Percentiles rank a stretch among this genome's conserved stretches.
phyloP scores from a whole-genome alignment of 768 basidiomycete species.

The Amanita jacksonii region DNA sequence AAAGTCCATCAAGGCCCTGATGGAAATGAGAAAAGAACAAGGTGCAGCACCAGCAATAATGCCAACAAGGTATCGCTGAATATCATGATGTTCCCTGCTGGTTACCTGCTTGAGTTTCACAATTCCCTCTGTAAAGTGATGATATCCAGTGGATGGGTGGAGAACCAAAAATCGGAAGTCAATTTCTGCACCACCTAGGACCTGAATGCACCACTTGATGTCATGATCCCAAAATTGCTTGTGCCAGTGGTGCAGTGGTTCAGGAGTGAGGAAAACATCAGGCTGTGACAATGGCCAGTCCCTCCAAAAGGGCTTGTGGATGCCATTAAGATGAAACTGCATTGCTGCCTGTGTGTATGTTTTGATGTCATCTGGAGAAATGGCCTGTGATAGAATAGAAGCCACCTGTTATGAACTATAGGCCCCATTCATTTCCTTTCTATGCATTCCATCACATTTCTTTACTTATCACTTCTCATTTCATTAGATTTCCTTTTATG shows the following conservation, averaged over 20 bases:
- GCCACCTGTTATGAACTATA: too few species aligned
- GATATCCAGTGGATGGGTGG: constrained; percentile 23
- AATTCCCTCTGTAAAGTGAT: constrained; percentile 30
- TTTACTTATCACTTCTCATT: too few species aligned
- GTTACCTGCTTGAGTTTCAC: constrained; percentile 32
- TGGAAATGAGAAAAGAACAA: constrained; percentile 18
- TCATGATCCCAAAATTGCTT: constrained; percentile 30
- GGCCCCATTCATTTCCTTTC: too few species aligned
- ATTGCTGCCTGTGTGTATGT: constrained; percentile 16
- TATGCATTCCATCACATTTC: too few species aligned
- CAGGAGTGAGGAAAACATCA: constrained; percentile 23
- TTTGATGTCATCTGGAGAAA: constrained; percentile 14
- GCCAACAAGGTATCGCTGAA: constrained; percentile 26
- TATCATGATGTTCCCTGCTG: constrained; percentile 26
- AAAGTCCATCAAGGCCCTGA: constrained; percentile 29
- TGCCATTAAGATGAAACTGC: constrained; percentile 19
- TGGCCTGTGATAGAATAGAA: background rate
- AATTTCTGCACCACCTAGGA: constrained; percentile 22
- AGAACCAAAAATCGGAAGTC: constrained; percentile 28
- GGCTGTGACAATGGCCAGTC: constrained; percentile 26
- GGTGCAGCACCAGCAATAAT: constrained; percentile 25
- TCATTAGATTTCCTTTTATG: too few species aligned
- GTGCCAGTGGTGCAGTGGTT: constrained; percentile 30
- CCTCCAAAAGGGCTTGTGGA: constrained; percentile 28
- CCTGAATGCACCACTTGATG: constrained; percentile 26